Percentiles rank a stretch among this genome's conserved stretches.
Evolutionary conservation across 495 filamentous ascomycete genomes (phyloP).

Genomic region (Talaromyces borbonicus): DNA sequence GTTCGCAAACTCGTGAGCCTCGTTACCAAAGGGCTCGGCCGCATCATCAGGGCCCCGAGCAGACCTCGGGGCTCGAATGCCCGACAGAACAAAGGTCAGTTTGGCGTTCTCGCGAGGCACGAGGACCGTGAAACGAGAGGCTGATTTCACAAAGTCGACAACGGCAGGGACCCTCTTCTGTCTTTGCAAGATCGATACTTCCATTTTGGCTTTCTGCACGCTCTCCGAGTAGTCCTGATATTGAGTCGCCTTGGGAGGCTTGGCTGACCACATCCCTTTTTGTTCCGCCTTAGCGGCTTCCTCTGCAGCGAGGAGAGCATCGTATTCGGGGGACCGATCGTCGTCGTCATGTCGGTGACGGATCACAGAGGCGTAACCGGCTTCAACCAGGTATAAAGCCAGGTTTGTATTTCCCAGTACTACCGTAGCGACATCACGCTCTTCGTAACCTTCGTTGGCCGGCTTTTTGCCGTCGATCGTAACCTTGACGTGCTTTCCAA

Average conservation of each 20-base stretch:
- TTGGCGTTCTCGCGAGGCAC: constrained; percentile 90
- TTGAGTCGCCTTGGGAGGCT: constrained; percentile 67
- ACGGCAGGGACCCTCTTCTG: constrained; percentile 89
- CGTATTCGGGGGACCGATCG: constrained; percentile 87
- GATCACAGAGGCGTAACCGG: constrained; percentile 87
- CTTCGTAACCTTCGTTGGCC: constrained; percentile 83
- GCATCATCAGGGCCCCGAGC: constrained; percentile 71
- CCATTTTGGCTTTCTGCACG: constrained; percentile 89
- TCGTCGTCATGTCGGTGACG: constrained; percentile 87
- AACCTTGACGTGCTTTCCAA: constrained; percentile 88
- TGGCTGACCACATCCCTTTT: constrained; percentile 91
- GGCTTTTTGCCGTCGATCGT: constrained; percentile 84
- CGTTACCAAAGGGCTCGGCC: constrained; percentile 87
- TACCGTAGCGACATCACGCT: constrained; percentile 87
- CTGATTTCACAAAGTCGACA: constrained; percentile 95
- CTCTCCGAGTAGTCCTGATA: constrained; percentile 86
- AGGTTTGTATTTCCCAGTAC: constrained; percentile 78
- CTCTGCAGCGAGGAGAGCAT: constrained; percentile 82
- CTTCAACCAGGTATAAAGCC: constrained; percentile 73
- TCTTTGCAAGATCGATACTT: constrained; percentile 72
- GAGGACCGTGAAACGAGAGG: constrained; percentile 85
- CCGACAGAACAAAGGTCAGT: constrained; percentile 88
- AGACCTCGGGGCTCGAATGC: constrained; percentile 85
- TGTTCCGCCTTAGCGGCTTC: constrained; percentile 71
- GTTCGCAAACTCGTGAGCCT: constrained; percentile 85